phyloP scores from a whole-genome alignment of 495 filamentous ascomycete species.

The Talaromyces borbonicus region DNA sequence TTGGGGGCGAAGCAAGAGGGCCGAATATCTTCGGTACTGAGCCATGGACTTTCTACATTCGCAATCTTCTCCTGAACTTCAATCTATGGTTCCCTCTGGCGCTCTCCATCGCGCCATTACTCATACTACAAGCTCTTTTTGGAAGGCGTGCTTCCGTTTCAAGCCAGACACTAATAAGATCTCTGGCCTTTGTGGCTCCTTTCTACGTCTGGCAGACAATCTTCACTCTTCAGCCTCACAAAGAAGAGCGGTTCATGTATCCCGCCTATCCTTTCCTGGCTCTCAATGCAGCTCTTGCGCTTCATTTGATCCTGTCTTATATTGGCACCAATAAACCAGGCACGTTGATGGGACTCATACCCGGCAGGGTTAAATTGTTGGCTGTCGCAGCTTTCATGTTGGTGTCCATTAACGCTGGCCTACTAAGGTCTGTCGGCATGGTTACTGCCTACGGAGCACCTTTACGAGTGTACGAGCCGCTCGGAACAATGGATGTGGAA shows the following conservation, averaged over 20 bases:
- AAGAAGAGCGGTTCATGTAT: slow-evolving; percentile 99
- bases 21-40: slow-evolving; percentile 95
- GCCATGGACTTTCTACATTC: slow-evolving; percentile 93
- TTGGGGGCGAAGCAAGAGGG: slow-evolving; percentile 64
- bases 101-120: slow-evolving; percentile 55
- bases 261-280: slow-evolving; percentile 87
- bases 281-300: slow-evolving; percentile 79
- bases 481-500: slow-evolving; percentile 38
- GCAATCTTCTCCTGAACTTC: slow-evolving; percentile 89
- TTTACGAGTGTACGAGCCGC: slow-evolving; percentile 58
- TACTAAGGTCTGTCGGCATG: slow-evolving; percentile 69
- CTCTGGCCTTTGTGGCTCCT: slow-evolving; percentile 65
- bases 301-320: slow-evolving; percentile 66
- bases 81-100: slow-evolving; percentile 87
- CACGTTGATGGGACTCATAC: slow-evolving; percentile 55
- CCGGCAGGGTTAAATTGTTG: slow-evolving; percentile 56
- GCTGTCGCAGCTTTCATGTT: slow-evolving; percentile 46
- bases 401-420: slow-evolving; percentile 48
- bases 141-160: slow-evolving; percentile 26
- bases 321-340: slow-evolving; percentile 60
- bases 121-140: slow-evolving; percentile 40
- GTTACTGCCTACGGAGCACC: slow-evolving; percentile 81
- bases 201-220: slow-evolving; percentile 94
- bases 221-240: slow-evolving; percentile 88
- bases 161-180: slow-evolving; percentile 48